Evolutionary conservation across 352 stramenopile species (phyloP), one percentile per base, ranked within the genome.

Genomic region (Phytophthora multivora): DNA sequence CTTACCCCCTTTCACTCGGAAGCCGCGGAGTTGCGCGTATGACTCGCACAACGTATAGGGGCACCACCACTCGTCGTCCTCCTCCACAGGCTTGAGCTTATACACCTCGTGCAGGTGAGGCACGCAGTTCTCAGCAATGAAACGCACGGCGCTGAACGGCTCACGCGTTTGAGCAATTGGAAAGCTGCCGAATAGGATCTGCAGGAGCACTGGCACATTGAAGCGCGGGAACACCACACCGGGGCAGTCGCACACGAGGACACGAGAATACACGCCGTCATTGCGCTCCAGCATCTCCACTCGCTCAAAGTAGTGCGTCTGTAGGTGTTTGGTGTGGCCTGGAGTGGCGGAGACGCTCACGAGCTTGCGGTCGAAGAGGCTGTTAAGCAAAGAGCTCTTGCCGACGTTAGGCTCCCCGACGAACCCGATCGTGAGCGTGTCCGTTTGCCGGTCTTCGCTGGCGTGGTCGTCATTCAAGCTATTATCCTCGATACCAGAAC

Each of bases 361-460:
- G 30, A 93, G 76, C 52, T 93, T 95, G 52, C 80, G 77, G 5
- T 68, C 79, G 39, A 92, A 90, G 28, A 95, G 69, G 35, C 67
- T 84, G 62, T 98, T 98, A 70, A 99, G 97, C 19, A 99, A 67
- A 21, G 90, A 98, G 58, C 78, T 96, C 73, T 99, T 99, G 47
- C 86, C 86, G 26, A 94, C 86, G 55, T 99, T 99, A 5, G 97
- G 97, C 73, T 99, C 99, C n/a, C 97, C 97, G 38, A 99, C 93
- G 38, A 99, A 91, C 9, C 85, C 85, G 15, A 98, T 94, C 4
- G 98, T 97, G 21, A 97, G 93, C 38, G 98, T 73, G 26, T 88
- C 88, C 6, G 83, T 93, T 63, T 97, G 92, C 73, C 95, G 94
- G 50, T 97, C 98, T 23, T 98, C 74, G n/a, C 95, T 70, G 21